Evolutionary conservation across 2,329 filamentous ascomycete species (phyloP), one percentile per base, ranked within the genome.

Genomic region (Monilinia aucupariae): DNA sequence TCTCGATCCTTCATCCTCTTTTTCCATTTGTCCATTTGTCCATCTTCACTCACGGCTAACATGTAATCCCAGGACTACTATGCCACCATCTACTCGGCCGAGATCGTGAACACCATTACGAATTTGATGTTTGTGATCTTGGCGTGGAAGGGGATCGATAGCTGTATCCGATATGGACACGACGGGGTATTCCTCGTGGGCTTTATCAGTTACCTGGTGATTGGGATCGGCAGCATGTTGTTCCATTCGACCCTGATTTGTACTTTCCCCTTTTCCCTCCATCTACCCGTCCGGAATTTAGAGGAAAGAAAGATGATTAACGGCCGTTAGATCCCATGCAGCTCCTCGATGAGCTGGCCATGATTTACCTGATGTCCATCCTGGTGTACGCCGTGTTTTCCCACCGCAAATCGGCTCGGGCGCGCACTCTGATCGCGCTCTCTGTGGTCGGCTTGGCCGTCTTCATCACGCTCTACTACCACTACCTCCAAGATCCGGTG

Each of bases 81-180:
- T 27, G 52, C 52, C 17, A 54, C 52, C 12, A 41, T 54, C 34
- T 54, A 54, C 4, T 54, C 34, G 10, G 52, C 52, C 20, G 52
- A 54, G 15, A 41, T 54, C 1, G 52, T 54, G 37, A 54, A 54
- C 25, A 54, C 52, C 1, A 30, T 54, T 27, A 54, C 52, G 22
- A 54, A 54, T 13, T 30, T 54, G 22, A 54, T 54, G 15, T 54
- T 54, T 54, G 52, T 54, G 22, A 27, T 54, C 6, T 20, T 54
- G 52, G 52, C 52, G 20, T 54, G 52, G 52, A 41, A 54, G 22
- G 52, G 52, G 4, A 41, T 54, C 3, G 37, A 34, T 9, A 54
- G 52, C 22, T 54, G 52, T 41, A 39, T 54, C 4, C 39, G 22
- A 41, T 54, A 54, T 54, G 37, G 52, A 2, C 52, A 54, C 15